These are phyloP conservation scores for Medicago arabica DNA, from an alignment of 306 rosid species.

Conservation along the genomic window DNA sequence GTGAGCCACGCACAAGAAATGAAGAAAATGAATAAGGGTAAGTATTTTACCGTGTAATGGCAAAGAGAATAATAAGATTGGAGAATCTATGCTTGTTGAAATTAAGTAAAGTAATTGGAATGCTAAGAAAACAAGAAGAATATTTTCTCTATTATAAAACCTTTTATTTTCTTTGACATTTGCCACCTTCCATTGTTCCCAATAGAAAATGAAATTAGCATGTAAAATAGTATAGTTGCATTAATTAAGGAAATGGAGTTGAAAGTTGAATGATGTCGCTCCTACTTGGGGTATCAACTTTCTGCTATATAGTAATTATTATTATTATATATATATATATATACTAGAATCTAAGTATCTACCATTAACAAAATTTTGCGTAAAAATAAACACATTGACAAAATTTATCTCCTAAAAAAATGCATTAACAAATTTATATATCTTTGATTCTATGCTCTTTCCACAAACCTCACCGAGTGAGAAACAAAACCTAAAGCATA, in stretches of 20 bases:
- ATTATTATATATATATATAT: too few relatives aligned
- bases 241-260: constrained; percentile 50
- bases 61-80: constrained; percentile 44
- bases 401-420: too few relatives aligned
- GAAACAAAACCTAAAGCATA: constrained; percentile 65
- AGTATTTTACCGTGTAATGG: constrained; percentile 27
- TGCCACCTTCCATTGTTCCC: constrained; percentile 34
- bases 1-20: constrained; percentile 53
- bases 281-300: constrained; percentile 42
- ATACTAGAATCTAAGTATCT: constrained; percentile 31
- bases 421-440: neutral
- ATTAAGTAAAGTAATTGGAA: constrained; percentile 54
- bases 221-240: constrained; percentile 38
- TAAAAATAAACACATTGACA: too few relatives aligned
- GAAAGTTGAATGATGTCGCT: constrained; percentile 43
- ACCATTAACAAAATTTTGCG: too few relatives aligned
- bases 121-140: constrained; percentile 58
- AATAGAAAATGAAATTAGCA: constrained; percentile 39
- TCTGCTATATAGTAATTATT: constrained; percentile 30
- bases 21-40: constrained; percentile 54
- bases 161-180: constrained; percentile 22
- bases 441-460: constrained; percentile 31
- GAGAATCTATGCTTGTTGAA: constrained; percentile 74
- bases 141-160: constrained; percentile 43
- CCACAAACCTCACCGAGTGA: constrained; percentile 56